Percentiles rank a stretch among this genome's conserved stretches.
phyloP scores from a whole-genome alignment of 441 rosid genomes.

The Populus hybrid region DNA sequence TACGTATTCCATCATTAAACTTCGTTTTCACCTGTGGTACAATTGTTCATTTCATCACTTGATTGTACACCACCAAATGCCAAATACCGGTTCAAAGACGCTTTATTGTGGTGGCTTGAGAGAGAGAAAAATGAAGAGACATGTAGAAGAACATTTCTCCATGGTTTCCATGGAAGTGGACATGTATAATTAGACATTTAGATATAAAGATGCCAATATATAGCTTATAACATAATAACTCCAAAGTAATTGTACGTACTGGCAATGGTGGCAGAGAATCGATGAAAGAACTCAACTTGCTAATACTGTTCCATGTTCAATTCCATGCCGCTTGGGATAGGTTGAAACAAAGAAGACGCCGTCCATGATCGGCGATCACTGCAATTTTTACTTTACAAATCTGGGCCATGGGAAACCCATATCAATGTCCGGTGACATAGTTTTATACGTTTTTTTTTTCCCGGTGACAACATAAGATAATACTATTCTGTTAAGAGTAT shows the following conservation, averaged over 20 bases:
- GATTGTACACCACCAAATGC: constrained; percentile 6
- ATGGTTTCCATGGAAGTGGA: background rate
- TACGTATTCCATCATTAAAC: no score
- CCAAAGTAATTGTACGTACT: background rate
- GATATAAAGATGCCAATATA: no score
- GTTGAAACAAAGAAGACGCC: no score
- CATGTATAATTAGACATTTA: no score
- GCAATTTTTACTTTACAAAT: background rate
- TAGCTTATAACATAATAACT: constrained; percentile 1
- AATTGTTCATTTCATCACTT: background rate
- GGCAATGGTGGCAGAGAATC: background rate
- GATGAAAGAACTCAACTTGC: background rate
- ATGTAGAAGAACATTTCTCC: background rate
- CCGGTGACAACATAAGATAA: background rate
- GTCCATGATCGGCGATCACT: no score
- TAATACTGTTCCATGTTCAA: no score
- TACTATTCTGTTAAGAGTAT: background rate
- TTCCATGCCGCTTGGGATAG: fast-evolving
- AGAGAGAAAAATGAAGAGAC: background rate
- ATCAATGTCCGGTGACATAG: background rate
- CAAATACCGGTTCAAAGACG: background rate
- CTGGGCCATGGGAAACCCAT: background rate
- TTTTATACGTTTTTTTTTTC: background rate
- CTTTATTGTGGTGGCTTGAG: constrained; percentile 5
- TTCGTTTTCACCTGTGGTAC: background rate